Evolutionary conservation across 441 rosid genomes (phyloP).

Genomic region (Pelargonium australe): DNA sequence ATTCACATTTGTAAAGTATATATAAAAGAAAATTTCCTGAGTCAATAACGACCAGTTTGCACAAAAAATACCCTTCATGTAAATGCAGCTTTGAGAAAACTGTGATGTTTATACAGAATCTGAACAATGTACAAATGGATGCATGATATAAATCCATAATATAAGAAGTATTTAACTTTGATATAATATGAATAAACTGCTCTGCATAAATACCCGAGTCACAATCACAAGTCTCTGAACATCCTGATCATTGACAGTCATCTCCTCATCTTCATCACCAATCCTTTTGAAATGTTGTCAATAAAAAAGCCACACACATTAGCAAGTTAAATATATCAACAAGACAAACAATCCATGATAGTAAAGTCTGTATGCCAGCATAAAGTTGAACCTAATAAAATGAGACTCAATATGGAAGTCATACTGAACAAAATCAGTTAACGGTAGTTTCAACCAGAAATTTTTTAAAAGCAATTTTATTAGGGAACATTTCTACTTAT

Average conservation of each 20-base stretch:
- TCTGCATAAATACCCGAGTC: conserved; percentile 55
- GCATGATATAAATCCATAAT: not conserved
- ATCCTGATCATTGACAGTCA: conserved; percentile 61
- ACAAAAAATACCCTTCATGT: too few relatives aligned
- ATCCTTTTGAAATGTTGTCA: conserved; percentile 33
- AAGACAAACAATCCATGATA: not conserved
- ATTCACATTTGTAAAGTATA: too few relatives aligned
- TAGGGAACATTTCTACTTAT: not conserved
- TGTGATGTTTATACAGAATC: not conserved
- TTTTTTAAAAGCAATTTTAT: not conserved
- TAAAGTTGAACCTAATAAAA: not conserved
- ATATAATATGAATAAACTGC: not conserved
- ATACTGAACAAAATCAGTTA: not conserved
- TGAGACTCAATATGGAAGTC: not conserved
- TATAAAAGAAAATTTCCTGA: too few relatives aligned
- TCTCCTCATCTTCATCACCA: conserved; percentile 81
- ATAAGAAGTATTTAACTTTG: not conserved
- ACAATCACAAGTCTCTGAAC: conserved; percentile 93
- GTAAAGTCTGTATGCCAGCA: not conserved
- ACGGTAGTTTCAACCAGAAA: not conserved
- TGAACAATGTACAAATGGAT: not conserved
- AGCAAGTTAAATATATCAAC: conserved; percentile 11
- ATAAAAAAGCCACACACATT: conserved; percentile 8
- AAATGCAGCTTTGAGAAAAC: too few relatives aligned
- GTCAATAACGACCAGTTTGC: too few relatives aligned